These are phyloP conservation scores for Arabidopsis hybrid DNA, from an alignment of 441 rosid species.

Conservation along the genomic window DNA sequence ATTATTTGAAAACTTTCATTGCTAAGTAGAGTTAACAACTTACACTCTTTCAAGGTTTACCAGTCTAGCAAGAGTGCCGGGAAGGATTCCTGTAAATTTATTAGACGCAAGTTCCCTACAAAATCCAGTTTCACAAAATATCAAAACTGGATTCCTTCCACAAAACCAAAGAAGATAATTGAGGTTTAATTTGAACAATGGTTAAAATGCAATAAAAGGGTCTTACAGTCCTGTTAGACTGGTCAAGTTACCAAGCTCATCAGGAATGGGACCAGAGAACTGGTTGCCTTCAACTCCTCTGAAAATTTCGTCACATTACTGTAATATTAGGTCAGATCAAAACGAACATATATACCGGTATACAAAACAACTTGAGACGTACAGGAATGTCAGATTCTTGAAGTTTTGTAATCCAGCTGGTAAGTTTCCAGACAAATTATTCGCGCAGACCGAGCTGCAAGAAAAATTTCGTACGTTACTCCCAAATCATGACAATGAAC, in stretches of 20 bases:
- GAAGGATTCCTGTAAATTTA: slow-evolving; percentile 34
- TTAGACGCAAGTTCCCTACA: slow-evolving; percentile 31
- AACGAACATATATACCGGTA: no score
- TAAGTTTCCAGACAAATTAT: slow-evolving; percentile 33
- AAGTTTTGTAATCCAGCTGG: slow-evolving; percentile 28
- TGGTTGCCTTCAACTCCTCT: slow-evolving; percentile 32
- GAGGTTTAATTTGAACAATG: background rate
- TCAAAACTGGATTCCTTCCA: background rate
- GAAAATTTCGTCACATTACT: background rate
- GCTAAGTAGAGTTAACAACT: slow-evolving; percentile 18
- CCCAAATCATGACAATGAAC: background rate
- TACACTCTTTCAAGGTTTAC: slow-evolving; percentile 30
- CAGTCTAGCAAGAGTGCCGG: slow-evolving; percentile 32
- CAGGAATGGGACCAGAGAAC: slow-evolving; percentile 33
- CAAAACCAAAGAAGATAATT: no score
- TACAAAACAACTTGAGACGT: background rate
- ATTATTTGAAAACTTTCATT: no score
- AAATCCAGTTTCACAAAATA: background rate
- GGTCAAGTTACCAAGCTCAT: slow-evolving; percentile 39
- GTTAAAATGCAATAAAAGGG: background rate
- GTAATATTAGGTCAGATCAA: background rate
- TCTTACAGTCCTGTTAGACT: slow-evolving; percentile 30
- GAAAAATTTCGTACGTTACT: background rate
- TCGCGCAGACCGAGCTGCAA: slow-evolving; percentile 24
- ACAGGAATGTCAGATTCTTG: slow-evolving; percentile 13